These are phyloP conservation scores for Phaeotremella fagi DNA, from an alignment of 768 basidiomycete genomes.

Conservation along the genomic window DNA sequence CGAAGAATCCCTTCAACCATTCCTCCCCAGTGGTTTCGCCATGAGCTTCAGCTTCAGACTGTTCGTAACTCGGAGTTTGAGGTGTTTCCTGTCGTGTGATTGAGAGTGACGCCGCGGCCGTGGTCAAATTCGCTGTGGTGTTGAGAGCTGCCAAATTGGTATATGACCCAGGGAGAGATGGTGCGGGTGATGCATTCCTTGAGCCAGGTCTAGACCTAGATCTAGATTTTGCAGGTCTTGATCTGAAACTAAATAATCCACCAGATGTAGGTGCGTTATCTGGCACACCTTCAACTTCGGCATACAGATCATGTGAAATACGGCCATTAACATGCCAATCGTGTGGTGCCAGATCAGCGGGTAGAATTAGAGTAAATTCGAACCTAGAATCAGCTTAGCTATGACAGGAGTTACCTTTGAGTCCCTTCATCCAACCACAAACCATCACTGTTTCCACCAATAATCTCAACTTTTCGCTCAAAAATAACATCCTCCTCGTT, in stretches of 20 bases:
- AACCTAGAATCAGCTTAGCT: conserved; percentile 10
- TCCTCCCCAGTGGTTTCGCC: background rate
- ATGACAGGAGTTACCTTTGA: conserved; percentile 19
- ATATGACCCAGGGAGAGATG: background rate
- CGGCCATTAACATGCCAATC: conserved; percentile 25
- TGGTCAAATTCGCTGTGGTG: conserved; percentile 1
- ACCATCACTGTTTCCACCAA: conserved; percentile 24
- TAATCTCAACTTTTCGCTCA: conserved; percentile 28
- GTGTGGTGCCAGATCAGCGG: conserved; percentile 27
- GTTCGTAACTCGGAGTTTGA: conserved; percentile 17
- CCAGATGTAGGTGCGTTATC: conserved; percentile 5
- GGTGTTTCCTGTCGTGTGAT: conserved; percentile 23
- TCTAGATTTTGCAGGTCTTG: background rate
- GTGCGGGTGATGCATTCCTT: background rate
- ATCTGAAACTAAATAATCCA: conserved; percentile 2
- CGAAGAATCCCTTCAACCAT: conserved; percentile 18
- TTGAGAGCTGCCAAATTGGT: background rate
- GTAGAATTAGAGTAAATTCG: conserved; percentile 35
- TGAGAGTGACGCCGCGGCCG: conserved; percentile 2
- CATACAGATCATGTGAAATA: conserved; percentile 24
- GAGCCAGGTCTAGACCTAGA: background rate
- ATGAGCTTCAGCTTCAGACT: conserved; percentile 1
- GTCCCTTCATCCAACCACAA: conserved; percentile 35
- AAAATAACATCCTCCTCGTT: conserved; percentile 34
- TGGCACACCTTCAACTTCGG: conserved; percentile 28